Base-by-base conservation (phyloP, 495 filamentous ascomycete genomes). In the Cercophora newfieldiana region DNA sequence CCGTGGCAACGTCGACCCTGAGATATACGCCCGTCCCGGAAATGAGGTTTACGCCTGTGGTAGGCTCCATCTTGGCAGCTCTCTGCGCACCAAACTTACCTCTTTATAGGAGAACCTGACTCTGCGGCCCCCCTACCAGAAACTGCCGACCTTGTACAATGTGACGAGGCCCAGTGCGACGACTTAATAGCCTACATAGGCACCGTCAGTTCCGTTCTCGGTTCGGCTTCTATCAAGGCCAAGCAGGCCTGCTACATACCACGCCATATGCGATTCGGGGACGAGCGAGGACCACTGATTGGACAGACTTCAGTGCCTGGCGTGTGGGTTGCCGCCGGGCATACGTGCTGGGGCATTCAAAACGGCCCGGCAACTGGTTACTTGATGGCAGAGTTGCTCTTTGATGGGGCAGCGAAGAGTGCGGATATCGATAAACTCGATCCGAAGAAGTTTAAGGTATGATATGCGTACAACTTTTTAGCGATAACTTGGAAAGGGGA, bases 301-400 rank as follows among this genome's bases (percentile, higher is more conserved):
- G 95, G 92, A 1, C 78, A 85, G 66, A 92, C 93, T 24, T 83
- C 86, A 4, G 86, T 89, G 1, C 87, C 88, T 24, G 93, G 96
- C 0, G 71, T 97, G 37, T 87, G 93, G 73, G 79, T 99, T 66
- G 95, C 96, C 2, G 84, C 91, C 7, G 95, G 95, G 14, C 95
- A 99, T 79, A 97, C 92, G 3, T 98, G 95, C 77, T 98, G 95
- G 95, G 94, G 94, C 18, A 97, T 99, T 58, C 94, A 97, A 77
- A 99, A 99, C 82, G 93, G 88, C 2, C 93, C 94, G 4, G 96
- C 87, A 7, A 97, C 94, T 21, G 95, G 94, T 3, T 92, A 90
- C 81, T 77, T 96, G 37, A 90, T 99, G 79, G 91, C 90, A 64
- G 92, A 94, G 72, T 85, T 95, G 76, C 80, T 96, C 4, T 90